Percentiles rank a stretch among this genome's conserved stretches.
These are phyloP conservation scores for rapeseed (Brassica napus) DNA, from an alignment of 345 rosid genomes.

Conservation along the genomic window Da-Ae NC_063439.1:1648001-1648500, in stretches of 20 bases:
- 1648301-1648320: constrained; percentile 1
- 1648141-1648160: neutral
- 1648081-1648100: constrained; percentile 1
- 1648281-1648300: neutral
- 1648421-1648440: neutral
- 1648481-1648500: neutral
- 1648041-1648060: neutral
- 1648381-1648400: neutral
- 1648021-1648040: neutral
- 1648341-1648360: constrained; percentile 3
- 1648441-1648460: neutral
- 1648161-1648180: neutral
- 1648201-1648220: neutral
- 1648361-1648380: neutral
- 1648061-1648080: neutral
- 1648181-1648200: neutral
- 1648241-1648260: neutral
- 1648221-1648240: neutral
- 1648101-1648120: neutral
- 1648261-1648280: neutral
- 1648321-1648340: constrained; percentile 10
- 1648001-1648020: neutral
- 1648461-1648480: neutral
- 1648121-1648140: neutral
- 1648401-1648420: neutral